These are phyloP conservation scores for Ophiocordyceps camponoti-floridani DNA, from an alignment of 2,329 filamentous ascomycete species.

Conservation along the genomic window DNA sequence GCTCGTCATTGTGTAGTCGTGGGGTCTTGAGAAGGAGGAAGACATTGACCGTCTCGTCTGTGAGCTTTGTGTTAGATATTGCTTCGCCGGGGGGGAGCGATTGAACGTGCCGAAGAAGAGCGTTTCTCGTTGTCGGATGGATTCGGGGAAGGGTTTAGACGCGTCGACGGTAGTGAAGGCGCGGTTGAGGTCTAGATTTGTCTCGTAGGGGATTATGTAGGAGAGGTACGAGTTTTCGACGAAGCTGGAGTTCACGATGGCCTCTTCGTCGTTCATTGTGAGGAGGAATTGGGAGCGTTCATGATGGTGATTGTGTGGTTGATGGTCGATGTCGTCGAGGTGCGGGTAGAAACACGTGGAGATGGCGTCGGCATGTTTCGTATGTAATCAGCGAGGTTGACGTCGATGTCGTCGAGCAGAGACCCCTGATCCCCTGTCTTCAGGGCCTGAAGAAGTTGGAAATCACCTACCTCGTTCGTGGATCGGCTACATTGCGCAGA, in stretches of 20 bases:
- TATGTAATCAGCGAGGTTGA: too few species aligned
- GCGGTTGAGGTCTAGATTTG: constrained; percentile 34
- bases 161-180: constrained; percentile 24
- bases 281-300: background rate
- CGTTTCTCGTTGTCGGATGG: constrained; percentile 41
- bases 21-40: constrained; percentile 52
- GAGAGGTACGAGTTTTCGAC: constrained; percentile 39
- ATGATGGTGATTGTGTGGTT: too few species aligned
- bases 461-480: too few species aligned
- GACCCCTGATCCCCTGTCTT: too few species aligned
- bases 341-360: background rate
- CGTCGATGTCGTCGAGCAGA: too few species aligned
- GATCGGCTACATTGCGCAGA: too few species aligned
- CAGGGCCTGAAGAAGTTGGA: background rate
- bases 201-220: constrained; percentile 41
- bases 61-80: background rate
- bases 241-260: constrained; percentile 18
- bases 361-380: background rate
- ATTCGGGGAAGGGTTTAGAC: constrained; percentile 31
- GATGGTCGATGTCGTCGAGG: too few species aligned
- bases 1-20: constrained; percentile 33
- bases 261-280: constrained; percentile 5
- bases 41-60: constrained; percentile 52
- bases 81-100: background rate
- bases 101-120: constrained; percentile 60